A percentile compares a stretch with the other conserved stretches of the same genome.
Conservation (phyloP, 306 rosid genomes). For the Glycine soja region DNA sequence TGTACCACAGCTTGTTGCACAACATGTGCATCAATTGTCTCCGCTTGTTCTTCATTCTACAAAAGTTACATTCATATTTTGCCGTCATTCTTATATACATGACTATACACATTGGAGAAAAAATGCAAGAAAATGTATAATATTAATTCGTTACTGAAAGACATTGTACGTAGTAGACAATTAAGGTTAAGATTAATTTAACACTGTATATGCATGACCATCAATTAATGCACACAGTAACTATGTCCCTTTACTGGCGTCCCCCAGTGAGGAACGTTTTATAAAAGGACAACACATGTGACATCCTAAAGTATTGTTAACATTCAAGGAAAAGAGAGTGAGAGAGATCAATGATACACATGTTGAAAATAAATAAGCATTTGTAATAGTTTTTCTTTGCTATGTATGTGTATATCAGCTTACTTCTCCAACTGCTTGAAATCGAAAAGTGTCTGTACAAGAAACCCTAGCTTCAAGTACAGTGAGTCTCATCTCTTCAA, state of each 20-base stretch:
- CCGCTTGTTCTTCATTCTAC: conserved; percentile 55
- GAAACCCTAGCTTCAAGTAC: conserved; percentile 99
- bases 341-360: not conserved
- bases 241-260: conserved; percentile 23
- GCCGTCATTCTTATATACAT: not conserved
- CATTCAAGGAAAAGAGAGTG: not conserved
- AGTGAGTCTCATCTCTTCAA: conserved; percentile 84
- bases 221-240: conserved; percentile 21
- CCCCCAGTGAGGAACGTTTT: conserved; percentile 42
- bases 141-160: not conserved
- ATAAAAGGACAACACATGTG: conserved; percentile 49
- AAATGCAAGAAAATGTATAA: not conserved
- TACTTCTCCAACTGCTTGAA: conserved; percentile 95
- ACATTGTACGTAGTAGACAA: not conserved
- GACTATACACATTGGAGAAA: not conserved
- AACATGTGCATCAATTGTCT: conserved; percentile 53
- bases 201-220: conserved; percentile 22
- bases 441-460: conserved; percentile 78
- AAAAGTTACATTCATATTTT: conserved; percentile 14
- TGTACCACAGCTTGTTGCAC: conserved; percentile 55
- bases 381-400: not conserved
- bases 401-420: conserved; percentile 39
- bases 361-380: conserved; percentile 25
- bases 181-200: conserved; percentile 32
- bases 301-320: conserved; percentile 36